These are phyloP conservation scores for Spergularia marina DNA, from an alignment of 148 eudicot genomes.

Conservation along the genomic window DNA sequence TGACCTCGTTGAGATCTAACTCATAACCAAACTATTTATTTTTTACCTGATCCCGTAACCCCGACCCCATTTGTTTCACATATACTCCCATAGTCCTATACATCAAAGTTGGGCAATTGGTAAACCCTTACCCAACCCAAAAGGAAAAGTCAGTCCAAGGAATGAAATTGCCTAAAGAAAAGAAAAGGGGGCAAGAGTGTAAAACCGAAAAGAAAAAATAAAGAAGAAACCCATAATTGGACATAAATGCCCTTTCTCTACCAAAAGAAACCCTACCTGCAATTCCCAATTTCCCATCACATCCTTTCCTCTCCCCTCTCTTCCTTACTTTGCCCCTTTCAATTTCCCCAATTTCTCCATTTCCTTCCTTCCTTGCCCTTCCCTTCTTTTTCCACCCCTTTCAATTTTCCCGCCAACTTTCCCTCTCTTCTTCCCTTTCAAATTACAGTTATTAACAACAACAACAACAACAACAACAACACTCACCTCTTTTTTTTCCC, in stretches of 20 bases:
- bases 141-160: too few species aligned
- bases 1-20: too few species aligned
- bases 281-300: slow-evolving; percentile 62
- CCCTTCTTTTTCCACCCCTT: slow-evolving; percentile 10
- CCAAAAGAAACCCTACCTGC: slow-evolving; percentile 35
- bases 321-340: slow-evolving; percentile 29
- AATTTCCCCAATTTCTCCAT: slow-evolving; percentile 22
- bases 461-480: too few species aligned
- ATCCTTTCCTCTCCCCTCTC: slow-evolving; percentile 34
- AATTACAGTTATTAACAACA: slow-evolving; percentile 27
- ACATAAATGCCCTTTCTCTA: slow-evolving; percentile 40
- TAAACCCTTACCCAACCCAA: too few species aligned
- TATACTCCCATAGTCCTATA: too few species aligned
- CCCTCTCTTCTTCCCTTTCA: slow-evolving; percentile 36
- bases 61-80: too few species aligned
- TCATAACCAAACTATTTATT: too few species aligned
- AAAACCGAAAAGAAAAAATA: slow-evolving; percentile 23
- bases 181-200: slow-evolving; percentile 41
- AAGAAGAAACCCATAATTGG: neutral
- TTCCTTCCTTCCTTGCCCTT: slow-evolving; percentile 26
- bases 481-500: neutral
- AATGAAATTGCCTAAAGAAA: neutral
- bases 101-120: too few species aligned
- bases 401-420: slow-evolving; percentile 51
- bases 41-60: too few species aligned